phyloP scores from a whole-genome alignment of 2,329 filamentous ascomycete species.

The Claviceps spartinae region DNA sequence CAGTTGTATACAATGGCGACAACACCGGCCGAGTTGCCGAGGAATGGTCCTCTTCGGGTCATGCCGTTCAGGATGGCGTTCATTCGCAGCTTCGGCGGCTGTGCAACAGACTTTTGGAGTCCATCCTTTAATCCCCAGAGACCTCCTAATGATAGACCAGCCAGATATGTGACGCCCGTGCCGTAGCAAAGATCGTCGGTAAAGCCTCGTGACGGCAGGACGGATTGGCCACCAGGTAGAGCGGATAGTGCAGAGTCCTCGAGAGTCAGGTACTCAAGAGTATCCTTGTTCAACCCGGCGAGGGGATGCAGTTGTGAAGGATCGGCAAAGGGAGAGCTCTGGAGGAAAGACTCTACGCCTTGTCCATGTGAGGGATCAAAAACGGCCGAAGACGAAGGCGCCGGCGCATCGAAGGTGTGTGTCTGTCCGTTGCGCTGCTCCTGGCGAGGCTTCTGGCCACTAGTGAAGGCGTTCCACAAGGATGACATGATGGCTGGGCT shows the following conservation, averaged over 20 bases:
- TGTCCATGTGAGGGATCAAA: conserved; percentile 63
- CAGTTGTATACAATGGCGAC: conserved; percentile 95
- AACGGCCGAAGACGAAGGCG: conserved; percentile 37
- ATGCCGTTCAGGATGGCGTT: conserved; percentile 93
- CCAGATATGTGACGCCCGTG: conserved; percentile 83
- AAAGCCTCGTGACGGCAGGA: conserved; percentile 89
- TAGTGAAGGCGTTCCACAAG: conserved; percentile 49
- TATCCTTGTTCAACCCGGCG: conserved; percentile 82
- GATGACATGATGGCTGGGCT: conserved; percentile 33
- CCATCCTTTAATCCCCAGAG: conserved; percentile 89
- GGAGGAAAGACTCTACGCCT: conserved; percentile 79
- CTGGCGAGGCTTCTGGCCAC: conserved; percentile 37
- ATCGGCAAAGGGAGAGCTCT: conserved; percentile 64
- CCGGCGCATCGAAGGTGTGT: conserved; percentile 25
- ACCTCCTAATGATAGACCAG: conserved; percentile 75
- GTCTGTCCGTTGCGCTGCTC: conserved; percentile 23
- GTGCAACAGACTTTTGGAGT: conserved; percentile 58
- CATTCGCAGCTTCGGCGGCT: conserved; percentile 78
- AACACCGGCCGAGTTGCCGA: conserved; percentile 92
- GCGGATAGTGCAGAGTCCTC: conserved; percentile 84
- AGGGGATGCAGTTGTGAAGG: conserved; percentile 83
- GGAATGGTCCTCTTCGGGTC: conserved; percentile 81
- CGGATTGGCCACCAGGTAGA: conserved; percentile 72
- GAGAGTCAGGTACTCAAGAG: conserved; percentile 85
- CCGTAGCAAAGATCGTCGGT: conserved; percentile 98